A percentile compares a stretch with the other conserved stretches of the same genome.
These are phyloP conservation scores for Stemphylium vesicarium DNA, from an alignment of 2,329 filamentous ascomycete species.

Conservation along the genomic window DNA sequence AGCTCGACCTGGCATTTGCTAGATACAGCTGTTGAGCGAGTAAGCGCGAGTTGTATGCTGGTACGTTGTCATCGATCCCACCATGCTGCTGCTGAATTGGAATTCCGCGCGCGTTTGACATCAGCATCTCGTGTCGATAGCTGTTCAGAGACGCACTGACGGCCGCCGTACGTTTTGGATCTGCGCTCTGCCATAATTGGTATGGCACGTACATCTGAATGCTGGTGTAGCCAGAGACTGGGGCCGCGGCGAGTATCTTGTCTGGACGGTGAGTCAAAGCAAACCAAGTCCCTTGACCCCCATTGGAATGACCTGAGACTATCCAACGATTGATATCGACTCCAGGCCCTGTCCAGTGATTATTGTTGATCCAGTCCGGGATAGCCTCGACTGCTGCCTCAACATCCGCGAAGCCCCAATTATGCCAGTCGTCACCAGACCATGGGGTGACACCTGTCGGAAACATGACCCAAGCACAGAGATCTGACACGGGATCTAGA, in stretches of 20 bases:
- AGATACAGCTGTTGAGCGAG: constrained; percentile 57
- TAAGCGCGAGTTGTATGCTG: constrained; percentile 62
- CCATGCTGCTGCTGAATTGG: constrained; percentile 65
- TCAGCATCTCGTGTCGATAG: constrained; percentile 63
- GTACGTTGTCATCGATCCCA: constrained; percentile 63
- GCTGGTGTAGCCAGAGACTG: constrained; percentile 65
- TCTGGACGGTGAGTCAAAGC: constrained; percentile 62
- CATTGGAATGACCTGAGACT: constrained; percentile 65
- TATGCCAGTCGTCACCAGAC: constrained; percentile 68
- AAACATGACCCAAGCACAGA: constrained; percentile 63
- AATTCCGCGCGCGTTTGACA: constrained; percentile 59
- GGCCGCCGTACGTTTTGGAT: constrained; percentile 57
- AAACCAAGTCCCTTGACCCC: constrained; percentile 66
- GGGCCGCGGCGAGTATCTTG: constrained; percentile 61
- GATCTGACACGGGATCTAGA: constrained; percentile 58
- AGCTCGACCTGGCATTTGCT: constrained; percentile 34
- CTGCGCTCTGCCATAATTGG: constrained; percentile 61
- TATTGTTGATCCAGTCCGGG: constrained; percentile 56
- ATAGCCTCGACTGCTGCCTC: constrained; percentile 60
- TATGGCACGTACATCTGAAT: constrained; percentile 67
- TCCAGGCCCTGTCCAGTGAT: constrained; percentile 57
- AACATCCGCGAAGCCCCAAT: constrained; percentile 63
- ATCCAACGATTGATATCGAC: constrained; percentile 58
- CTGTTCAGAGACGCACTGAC: constrained; percentile 58
- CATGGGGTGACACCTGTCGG: constrained; percentile 64